Percentiles rank a stretch among this genome's conserved stretches.
phyloP scores from a whole-genome alignment of 1,284 basidiomycete species.

The Pseudozyma pruni region DNA sequence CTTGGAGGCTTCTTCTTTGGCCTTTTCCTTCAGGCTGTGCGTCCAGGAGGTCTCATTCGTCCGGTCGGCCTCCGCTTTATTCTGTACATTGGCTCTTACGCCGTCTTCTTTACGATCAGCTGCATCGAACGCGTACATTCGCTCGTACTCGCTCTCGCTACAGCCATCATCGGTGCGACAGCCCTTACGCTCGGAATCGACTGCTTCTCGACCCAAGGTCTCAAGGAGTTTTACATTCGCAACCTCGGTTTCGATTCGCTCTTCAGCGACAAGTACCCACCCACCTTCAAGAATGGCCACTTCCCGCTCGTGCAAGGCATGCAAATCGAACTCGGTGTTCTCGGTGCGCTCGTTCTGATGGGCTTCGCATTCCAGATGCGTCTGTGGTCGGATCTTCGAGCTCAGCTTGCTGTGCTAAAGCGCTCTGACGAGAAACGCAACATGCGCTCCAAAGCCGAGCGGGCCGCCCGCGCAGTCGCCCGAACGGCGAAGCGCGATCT shows the following conservation, averaged over 20 bases:
- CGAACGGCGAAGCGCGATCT: constrained; percentile 77
- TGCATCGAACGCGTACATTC: constrained; percentile 52
- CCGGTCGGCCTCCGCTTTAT: constrained; percentile 84
- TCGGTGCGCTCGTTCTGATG: constrained; percentile 75
- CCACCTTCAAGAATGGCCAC: constrained; percentile 61
- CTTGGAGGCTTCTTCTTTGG: constrained; percentile 89
- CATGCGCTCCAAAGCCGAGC: constrained; percentile 78
- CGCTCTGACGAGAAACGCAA: constrained; percentile 80
- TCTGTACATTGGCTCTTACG: constrained; percentile 77
- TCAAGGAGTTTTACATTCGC: constrained; percentile 96
- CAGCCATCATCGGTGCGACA: constrained; percentile 89
- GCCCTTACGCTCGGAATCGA: constrained; percentile 91
- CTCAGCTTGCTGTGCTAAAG: constrained; percentile 80
- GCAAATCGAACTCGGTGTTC: constrained; percentile 90
- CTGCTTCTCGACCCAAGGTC: constrained; percentile 76
- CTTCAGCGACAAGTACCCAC: constrained; percentile 70
- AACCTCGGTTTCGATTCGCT: constrained; percentile 84
- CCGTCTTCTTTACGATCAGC: constrained; percentile 38
- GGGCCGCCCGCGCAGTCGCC: constrained; percentile 79
- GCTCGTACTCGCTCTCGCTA: constrained; percentile 72
- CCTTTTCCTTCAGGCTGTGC: constrained; percentile 86
- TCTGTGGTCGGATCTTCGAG: constrained; percentile 74
- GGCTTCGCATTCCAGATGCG: constrained; percentile 89
- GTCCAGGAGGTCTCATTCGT: constrained; percentile 81
- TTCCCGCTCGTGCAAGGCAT: constrained; percentile 89